Conservation (phyloP, 2,329 filamentous ascomycete genomes). For the Thermothelomyces thermophilus region DNA sequence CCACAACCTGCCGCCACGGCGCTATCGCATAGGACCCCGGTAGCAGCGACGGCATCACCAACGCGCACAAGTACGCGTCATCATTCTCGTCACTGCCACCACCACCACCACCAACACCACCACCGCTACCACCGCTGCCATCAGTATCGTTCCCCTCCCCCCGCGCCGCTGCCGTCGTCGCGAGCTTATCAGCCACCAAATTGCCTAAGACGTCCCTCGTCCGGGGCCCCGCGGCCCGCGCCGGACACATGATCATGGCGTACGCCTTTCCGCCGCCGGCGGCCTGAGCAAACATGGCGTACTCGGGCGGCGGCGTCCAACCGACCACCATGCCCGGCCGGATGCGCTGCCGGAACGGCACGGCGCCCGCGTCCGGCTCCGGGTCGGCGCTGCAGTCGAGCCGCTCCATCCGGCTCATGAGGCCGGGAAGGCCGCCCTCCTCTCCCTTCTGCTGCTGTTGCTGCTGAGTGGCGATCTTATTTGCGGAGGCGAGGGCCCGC, state of each 20-base stretch:
- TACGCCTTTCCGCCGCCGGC: conserved; percentile 22
- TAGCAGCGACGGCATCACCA: conserved; percentile 31
- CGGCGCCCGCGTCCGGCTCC: conserved; percentile 15
- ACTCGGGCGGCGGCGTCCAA: conserved; percentile 25
- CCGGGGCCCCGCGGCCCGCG: conserved; percentile 15
- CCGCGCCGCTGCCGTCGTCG: too few relatives aligned
- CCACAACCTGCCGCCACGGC: conserved; percentile 34
- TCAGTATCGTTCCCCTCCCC: conserved; percentile 9
- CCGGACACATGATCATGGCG: conserved; percentile 30
- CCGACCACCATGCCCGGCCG: conserved; percentile 37
- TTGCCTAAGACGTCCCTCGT: conserved; percentile 23
- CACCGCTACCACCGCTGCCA: background rate
- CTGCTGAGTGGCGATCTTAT: too few relatives aligned
- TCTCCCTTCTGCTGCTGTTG: too few relatives aligned
- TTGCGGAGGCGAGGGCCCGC: background rate
- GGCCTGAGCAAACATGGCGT: conserved; percentile 9
- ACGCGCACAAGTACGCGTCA: conserved; percentile 32
- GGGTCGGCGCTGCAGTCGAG: conserved; percentile 29
- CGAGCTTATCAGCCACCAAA: conserved; percentile 3
- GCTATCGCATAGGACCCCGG: conserved; percentile 35
- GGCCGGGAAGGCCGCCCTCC: too few relatives aligned
- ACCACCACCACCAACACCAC: background rate
- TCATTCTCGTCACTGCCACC: conserved; percentile 4
- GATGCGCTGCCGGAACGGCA: conserved; percentile 36
- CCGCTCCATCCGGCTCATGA: conserved; percentile 5